Evolutionary conservation across 345 rosid genomes (phyloP), one percentile per base, ranked within the genome.

Genomic region (Mallotus nudiflorus): DNA sequence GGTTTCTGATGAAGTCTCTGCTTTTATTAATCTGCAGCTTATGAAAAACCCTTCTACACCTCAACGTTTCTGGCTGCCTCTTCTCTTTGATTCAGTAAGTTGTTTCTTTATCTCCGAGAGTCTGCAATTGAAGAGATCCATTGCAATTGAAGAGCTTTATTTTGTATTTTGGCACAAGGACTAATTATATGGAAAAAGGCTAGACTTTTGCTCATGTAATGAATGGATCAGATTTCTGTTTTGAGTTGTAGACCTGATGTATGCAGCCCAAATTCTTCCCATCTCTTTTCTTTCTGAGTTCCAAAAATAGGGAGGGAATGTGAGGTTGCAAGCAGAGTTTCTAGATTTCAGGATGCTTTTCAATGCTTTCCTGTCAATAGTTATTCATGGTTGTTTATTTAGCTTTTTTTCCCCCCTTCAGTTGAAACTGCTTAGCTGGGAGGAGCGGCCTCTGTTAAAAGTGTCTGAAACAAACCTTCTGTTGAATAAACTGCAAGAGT

Each of bases 21-120:
- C n/a, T 31, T 53, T 65, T 24, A n/a, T 49, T 50, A 53, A 67
- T 77, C 58, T 84, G 79, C 94, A 92, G 99, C 96, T 95, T 53
- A 89, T 95, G 99, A 85, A 83, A 77, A 95, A 85, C 79, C 84
- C 97, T 15, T 92, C 92, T 1, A 90, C 97, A 33, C 99, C 99
- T 39, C 92, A 83, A 67, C 92, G 86, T 67, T 92, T 95, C 80
- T 95, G 97, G 97, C 78, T 92, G 80, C 92, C 96, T 22, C 89
- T 95, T 76, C 85, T 95, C 29, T 73, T 86, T 81, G 99, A 95
- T 75, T 87, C 98, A 27, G 99, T 95, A 68, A 89, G 88, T 61
- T 56, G 5, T 22, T 42, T 27, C 46, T 0, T 49, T 27, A 12
- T 54, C 42, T 69, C 42, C n/a, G 11, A 54, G 37, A 28, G 20